Base-by-base conservation (phyloP, 306 rosid species). In the Lupinus albus region DNA sequence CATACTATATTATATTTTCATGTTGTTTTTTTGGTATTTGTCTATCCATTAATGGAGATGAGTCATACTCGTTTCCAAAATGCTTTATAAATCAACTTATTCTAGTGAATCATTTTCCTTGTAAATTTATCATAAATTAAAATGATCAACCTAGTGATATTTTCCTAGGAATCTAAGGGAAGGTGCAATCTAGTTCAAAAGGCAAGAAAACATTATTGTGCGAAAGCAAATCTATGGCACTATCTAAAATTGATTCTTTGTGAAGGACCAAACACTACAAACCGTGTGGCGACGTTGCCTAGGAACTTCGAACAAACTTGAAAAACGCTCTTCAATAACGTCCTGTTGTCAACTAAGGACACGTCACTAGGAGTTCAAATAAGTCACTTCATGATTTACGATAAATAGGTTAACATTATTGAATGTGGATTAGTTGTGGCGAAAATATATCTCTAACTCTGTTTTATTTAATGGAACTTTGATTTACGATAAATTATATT, bases 51-150 rank as follows among this genome's bases (percentile, higher is more conserved):
- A n/a, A n/a, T n/a, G n/a, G n/a, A n/a, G n/a, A n/a, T n/a, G n/a
- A n/a, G n/a, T n/a, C n/a, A n/a, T n/a, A n/a, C n/a, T n/a, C n/a
- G n/a, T n/a, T n/a, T n/a, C n/a, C n/a, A n/a, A n/a, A 6, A 58
- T 14, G 64, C 65, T 67, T 67, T 67, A 42, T 42, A 25, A 63
- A 74, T 79, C 80, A 79, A 64, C 71, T 70, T 79, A 75, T 74
- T 74, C 77, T 32, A 57, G 64, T 20, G 8, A 63, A 74, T 44
- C 64, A 46, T 20, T 70, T 46, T 42, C n/a, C 54, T 30, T 8
- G 48, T 5, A 12, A 56, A 41, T 70, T 15, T 15, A 20, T 49
- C 64, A 41, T 8, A 70, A 20, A 51, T 50, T 48, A 56, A 54
- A 18, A 25, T 38, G 49, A 28, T 69, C 48, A 48, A 55, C 38